Conservation (phyloP, 306 rosid genomes). For the Myrica gale region DNA sequence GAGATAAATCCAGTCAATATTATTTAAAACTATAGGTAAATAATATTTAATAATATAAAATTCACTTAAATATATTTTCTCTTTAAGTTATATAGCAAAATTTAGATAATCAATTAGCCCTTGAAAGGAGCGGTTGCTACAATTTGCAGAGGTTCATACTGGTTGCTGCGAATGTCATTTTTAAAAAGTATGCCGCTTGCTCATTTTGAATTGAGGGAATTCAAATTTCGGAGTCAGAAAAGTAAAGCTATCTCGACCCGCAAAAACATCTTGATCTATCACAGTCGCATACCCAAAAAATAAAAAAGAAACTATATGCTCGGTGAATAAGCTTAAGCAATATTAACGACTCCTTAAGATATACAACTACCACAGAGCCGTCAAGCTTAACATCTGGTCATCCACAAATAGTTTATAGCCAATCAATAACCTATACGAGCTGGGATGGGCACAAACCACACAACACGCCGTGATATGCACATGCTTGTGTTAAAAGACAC, state of each 20-base stretch:
- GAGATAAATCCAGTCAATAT: too few relatives aligned
- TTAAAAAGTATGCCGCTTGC: too few relatives aligned
- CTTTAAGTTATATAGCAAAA: too few relatives aligned
- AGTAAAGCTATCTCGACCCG: neutral
- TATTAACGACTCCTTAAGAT: neutral
- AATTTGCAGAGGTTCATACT: too few relatives aligned
- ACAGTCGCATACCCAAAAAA: neutral
- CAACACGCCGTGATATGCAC: conserved; percentile 25
- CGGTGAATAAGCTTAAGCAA: too few relatives aligned
- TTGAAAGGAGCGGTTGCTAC: too few relatives aligned
- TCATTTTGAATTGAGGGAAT: neutral
- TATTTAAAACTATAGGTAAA: too few relatives aligned
- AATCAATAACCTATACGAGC: neutral
- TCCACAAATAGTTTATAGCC: neutral
- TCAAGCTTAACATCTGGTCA: neutral
- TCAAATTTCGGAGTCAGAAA: conserved; percentile 3
- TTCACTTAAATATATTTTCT: too few relatives aligned
- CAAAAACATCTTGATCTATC: neutral
- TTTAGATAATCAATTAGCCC: too few relatives aligned
- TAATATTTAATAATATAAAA: too few relatives aligned
- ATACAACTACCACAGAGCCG: neutral
- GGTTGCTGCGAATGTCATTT: too few relatives aligned
- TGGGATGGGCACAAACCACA: conserved; percentile 22
- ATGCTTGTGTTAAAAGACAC: conserved; percentile 14
- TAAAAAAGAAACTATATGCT: too few relatives aligned